These are phyloP conservation scores for Pyrenophora graminea DNA, from an alignment of 2,329 filamentous ascomycete species.

Conservation along the genomic window DNA sequence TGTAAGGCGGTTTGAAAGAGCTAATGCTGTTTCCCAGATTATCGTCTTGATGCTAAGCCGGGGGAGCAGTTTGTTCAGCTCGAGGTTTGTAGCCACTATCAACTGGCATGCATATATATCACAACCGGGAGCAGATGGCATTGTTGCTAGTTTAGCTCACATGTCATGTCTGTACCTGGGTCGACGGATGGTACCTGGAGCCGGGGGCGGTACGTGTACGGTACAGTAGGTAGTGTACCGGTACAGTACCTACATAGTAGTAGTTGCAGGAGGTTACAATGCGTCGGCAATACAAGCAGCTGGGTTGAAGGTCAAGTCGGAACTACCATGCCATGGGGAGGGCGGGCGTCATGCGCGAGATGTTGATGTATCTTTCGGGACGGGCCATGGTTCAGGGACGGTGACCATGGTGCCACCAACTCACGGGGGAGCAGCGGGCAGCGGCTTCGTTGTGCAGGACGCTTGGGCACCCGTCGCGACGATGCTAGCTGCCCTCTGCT, in stretches of 20 bases:
- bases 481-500: conserved; percentile 5
- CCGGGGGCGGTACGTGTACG: background rate
- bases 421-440: conserved; percentile 18
- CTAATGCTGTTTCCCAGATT: conserved; percentile 17
- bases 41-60: conserved; percentile 19
- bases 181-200: conserved; percentile 21
- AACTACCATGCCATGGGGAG: conserved; percentile 31
- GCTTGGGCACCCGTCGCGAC: conserved; percentile 13
- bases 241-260: too few species aligned
- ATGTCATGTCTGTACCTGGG: conserved; percentile 16
- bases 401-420: conserved; percentile 31
- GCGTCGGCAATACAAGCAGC: conserved; percentile 15
- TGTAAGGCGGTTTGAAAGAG: conserved; percentile 12
- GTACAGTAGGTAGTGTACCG: too few species aligned
- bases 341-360: conserved; percentile 24
- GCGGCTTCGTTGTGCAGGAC: conserved; percentile 19
- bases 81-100: conserved; percentile 24
- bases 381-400: conserved; percentile 26
- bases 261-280: conserved; percentile 22
- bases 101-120: conserved; percentile 24
- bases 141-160: conserved; percentile 9
- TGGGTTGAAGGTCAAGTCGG: conserved; percentile 30
- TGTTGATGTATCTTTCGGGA: conserved; percentile 21
- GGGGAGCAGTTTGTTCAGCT: conserved; percentile 1
- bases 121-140: conserved; percentile 17